These are phyloP conservation scores for Abrus pulchellus DNA, from an alignment of 306 rosid genomes.

Conservation along the genomic window DNA sequence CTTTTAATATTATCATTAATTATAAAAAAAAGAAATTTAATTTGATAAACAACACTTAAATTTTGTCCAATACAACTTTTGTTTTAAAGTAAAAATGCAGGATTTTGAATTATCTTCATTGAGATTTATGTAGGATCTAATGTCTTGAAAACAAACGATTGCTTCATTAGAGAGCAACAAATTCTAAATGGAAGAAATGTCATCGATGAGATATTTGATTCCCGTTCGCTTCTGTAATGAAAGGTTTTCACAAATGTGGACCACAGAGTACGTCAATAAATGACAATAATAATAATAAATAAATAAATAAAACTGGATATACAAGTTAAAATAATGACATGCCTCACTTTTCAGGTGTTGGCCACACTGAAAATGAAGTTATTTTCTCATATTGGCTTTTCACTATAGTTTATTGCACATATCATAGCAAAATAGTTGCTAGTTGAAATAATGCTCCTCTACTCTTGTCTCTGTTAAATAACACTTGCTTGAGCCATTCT, in stretches of 20 bases:
- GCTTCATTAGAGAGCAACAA: background rate
- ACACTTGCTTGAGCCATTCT: constrained; percentile 66
- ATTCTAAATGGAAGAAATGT: background rate
- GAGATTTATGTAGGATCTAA: background rate
- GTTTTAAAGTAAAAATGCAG: too few relatives aligned
- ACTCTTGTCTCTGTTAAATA: constrained; percentile 47
- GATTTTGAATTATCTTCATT: background rate
- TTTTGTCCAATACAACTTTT: too few relatives aligned
- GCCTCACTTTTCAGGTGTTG: background rate
- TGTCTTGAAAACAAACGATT: background rate
- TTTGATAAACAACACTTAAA: too few relatives aligned
- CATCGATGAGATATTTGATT: background rate
- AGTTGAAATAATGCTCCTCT: constrained; percentile 36
- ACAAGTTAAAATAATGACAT: constrained; percentile 3
- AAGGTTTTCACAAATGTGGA: background rate
- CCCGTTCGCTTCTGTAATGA: background rate
- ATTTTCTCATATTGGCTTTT: constrained; percentile 24
- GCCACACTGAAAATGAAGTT: constrained; percentile 25
- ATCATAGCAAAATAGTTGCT: too few relatives aligned
- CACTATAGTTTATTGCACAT: background rate
- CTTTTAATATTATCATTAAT: too few relatives aligned
- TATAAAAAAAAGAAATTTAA: too few relatives aligned
- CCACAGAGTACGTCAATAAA: background rate
- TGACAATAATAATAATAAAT: background rate
- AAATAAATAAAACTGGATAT: background rate